Evolutionary conservation across 192 early-diverging fungal species (phyloP), one percentile per base, ranked within the genome.

Genomic region (Jimgerdemannia lactiflua): DNA sequence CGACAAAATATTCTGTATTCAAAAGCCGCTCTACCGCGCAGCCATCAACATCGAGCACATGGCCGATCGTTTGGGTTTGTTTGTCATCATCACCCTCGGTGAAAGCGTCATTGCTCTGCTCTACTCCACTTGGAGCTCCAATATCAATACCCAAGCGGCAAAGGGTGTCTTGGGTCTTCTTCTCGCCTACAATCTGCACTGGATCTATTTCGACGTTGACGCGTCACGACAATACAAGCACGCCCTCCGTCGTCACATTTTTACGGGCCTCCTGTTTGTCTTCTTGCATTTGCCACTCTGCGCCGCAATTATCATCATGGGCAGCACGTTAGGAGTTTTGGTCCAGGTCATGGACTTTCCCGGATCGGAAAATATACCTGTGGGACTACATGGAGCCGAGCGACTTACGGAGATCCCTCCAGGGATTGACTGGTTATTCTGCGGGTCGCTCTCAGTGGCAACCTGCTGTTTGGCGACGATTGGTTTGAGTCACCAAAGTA

Each of bases 181-280:
- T 40, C 70, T 84, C 39, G 83, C 82, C 7, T 84, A 84, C 64
- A 67, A 54, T 66, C 69, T 83, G 39, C 83, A 83, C 64, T 83
- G 81, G 81, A 79, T 83, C 63, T 83, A 83, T 70, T 83, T 80
- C 74, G 79, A 83, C 66, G 80, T 83, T 14, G 81, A 83, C 44
- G 81, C 81, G 11, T 73, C 70, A 43, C 39, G 73, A 44, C 81
- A 83, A 64, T 83, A 71, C 75, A 69, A 63, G 66, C 81, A 83
- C 70, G 81, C 81, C 63, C 44, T 83, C 9, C 66, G 81, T 43
- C 78, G 79, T 63, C 74, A 75, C 41, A 66, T 84, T 11, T 2
- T 71, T n/a, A 84, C 79, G 19, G 81, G 81, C 17, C n/a, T 83
- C 14, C 41, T 65, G 17, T 83, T 81, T 65, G 65, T 64, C 11